phyloP scores from a whole-genome alignment of 1,139 yeast species.

The Diutina siamensis region DNA sequence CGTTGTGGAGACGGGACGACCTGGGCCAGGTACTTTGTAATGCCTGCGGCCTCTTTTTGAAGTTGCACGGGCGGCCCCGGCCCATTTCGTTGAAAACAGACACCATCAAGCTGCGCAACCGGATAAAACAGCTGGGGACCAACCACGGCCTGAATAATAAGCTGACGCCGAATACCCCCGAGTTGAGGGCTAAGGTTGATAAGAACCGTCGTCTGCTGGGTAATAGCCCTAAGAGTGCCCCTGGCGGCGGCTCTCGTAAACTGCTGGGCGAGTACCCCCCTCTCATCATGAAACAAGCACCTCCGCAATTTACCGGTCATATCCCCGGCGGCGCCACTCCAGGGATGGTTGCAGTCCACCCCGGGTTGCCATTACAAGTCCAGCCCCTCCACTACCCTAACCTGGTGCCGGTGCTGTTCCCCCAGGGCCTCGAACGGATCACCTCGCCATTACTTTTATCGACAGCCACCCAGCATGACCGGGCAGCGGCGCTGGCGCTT shows the following conservation, averaged over 20 bases:
- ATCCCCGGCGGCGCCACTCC: not conserved
- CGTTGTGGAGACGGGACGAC: constrained; percentile 91
- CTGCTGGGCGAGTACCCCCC: constrained; percentile 3
- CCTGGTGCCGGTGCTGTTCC: constrained; percentile 61
- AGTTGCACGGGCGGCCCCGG: constrained; percentile 84
- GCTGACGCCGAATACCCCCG: constrained; percentile 30
- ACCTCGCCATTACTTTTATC: constrained; percentile 52
- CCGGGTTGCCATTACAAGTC: constrained; percentile 12
- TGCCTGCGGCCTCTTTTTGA: constrained; percentile 88
- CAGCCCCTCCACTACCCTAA: constrained; percentile 57
- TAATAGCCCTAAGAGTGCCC: not conserved
- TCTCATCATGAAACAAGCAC: constrained; percentile 1
- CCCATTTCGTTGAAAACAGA: constrained; percentile 88
- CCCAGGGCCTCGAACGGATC: constrained; percentile 49
- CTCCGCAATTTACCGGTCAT: not conserved
- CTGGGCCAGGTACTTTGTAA: constrained; percentile 88
- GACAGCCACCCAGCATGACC: constrained; percentile 25
- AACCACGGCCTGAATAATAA: constrained; percentile 16
- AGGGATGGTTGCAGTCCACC: not conserved
- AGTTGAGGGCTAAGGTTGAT: constrained; percentile 13
- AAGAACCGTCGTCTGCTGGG: constrained; percentile 1
- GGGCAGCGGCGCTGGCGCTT: constrained; percentile 46
- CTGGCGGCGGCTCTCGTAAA: not conserved
- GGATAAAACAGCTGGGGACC: constrained; percentile 45
- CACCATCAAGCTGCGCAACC: constrained; percentile 79